Evolutionary conservation across 1,139 yeast species (phyloP).

Genomic region (Ogataea hybrid): DNA sequence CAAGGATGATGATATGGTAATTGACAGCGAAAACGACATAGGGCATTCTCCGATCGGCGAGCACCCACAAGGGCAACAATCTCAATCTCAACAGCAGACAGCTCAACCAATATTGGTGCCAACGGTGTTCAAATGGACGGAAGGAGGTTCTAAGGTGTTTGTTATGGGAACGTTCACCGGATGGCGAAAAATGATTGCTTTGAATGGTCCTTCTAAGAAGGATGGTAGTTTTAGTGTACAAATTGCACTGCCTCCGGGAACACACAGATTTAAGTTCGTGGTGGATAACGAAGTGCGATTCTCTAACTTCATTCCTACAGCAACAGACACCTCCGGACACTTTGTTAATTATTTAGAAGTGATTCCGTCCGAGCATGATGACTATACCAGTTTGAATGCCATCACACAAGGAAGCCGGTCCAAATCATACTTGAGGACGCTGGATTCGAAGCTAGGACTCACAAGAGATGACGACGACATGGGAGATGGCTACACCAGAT

Average conservation of each 20-base stretch:
- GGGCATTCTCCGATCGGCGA: conserved; percentile 21
- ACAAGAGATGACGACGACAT: conserved; percentile 71
- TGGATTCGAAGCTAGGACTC: conserved; percentile 54
- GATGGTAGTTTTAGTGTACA: conserved; percentile 51
- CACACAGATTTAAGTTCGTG: conserved; percentile 89
- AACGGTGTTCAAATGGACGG: conserved; percentile 87
- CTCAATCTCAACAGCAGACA: conserved; percentile 16
- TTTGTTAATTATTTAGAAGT: conserved; percentile 91
- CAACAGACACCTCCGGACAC: conserved; percentile 97
- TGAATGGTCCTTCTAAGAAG: conserved; percentile 37
- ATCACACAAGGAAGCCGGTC: conserved; percentile 23
- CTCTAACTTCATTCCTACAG: conserved; percentile 88
- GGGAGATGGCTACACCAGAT: conserved; percentile 78
- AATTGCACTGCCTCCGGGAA: conserved; percentile 66
- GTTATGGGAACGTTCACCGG: conserved; percentile 96
- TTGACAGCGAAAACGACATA: conserved; percentile 24
- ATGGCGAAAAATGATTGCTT: conserved; percentile 90
- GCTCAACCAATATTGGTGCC: conserved; percentile 47
- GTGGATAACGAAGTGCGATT: conserved; percentile 93
- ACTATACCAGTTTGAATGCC: conserved; percentile 19
- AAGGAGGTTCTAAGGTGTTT: conserved; percentile 88
- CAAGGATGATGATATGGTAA: conserved; percentile 25
- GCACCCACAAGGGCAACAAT: conserved; percentile 13
- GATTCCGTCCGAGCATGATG: conserved; percentile 42
- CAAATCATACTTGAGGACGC: conserved; percentile 32